These are phyloP conservation scores for Nymphaea thermarum DNA, from an alignment of 164 flowering plant species.

Conservation along the genomic window DNA sequence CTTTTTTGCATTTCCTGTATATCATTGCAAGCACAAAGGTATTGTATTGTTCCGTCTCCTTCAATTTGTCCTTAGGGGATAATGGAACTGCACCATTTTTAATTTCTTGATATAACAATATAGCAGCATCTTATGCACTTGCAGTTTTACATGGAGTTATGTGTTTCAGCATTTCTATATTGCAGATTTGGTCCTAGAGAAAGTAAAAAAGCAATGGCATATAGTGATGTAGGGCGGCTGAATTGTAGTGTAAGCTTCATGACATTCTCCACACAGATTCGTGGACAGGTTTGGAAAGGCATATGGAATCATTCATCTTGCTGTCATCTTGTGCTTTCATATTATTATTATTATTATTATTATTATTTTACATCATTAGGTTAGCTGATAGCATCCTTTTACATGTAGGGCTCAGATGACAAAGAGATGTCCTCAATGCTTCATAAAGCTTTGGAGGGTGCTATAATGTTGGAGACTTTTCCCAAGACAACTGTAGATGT, in stretches of 20 bases:
- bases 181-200: slow-evolving; percentile 96
- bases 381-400: background rate
- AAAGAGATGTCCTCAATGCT: slow-evolving; percentile 83
- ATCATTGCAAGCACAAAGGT: too few species aligned
- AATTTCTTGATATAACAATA: too few species aligned
- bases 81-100: too few species aligned
- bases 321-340: background rate
- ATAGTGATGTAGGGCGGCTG: slow-evolving; percentile 76
- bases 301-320: background rate
- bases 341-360: background rate
- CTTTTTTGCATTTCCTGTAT: too few species aligned
- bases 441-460: slow-evolving; percentile 94
- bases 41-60: too few species aligned
- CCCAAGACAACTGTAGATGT: slow-evolving; percentile 98
- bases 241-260: slow-evolving; percentile 91
- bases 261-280: slow-evolving; percentile 54
- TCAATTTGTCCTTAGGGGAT: too few species aligned
- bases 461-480: slow-evolving; percentile 72
- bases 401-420: slow-evolving; percentile 58
- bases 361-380: background rate
- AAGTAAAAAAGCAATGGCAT: slow-evolving; percentile 96
- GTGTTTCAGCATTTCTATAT: background rate
- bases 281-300: slow-evolving; percentile 55
- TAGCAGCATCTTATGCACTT: too few species aligned
- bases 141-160: too few species aligned